Conservation (phyloP, 345 rosid species). For the Pistacia vera region DNA sequence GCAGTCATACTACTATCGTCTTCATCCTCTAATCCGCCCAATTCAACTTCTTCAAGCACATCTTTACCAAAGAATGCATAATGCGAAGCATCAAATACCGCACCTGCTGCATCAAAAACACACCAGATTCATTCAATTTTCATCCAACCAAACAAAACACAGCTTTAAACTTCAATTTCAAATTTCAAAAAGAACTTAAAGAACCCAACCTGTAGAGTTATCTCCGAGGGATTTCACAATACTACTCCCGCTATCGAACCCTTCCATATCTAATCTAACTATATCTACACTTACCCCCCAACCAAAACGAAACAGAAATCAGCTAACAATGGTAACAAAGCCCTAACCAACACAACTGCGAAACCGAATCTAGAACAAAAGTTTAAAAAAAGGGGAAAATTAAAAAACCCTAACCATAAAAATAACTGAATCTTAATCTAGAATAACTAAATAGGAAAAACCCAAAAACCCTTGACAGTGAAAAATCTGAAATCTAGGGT, state of each 20-base stretch:
- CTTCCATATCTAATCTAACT: slow-evolving; percentile 49
- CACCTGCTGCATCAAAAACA: slow-evolving; percentile 37
- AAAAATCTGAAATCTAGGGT: slow-evolving; percentile 15
- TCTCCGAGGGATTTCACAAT: slow-evolving; percentile 45
- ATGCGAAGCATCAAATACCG: slow-evolving; percentile 94
- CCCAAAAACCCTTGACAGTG: slow-evolving; percentile 13
- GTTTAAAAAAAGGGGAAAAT: neutral
- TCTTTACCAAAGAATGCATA: slow-evolving; percentile 96
- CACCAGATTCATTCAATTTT: slow-evolving; percentile 18
- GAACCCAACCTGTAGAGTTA: slow-evolving; percentile 52
- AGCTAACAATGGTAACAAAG: neutral
- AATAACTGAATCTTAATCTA: slow-evolving; percentile 8
- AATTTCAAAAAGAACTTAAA: neutral
- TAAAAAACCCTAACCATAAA: neutral
- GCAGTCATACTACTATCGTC: slow-evolving; percentile 49
- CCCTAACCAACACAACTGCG: neutral
- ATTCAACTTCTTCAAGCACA: slow-evolving; percentile 88
- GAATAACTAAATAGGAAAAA: neutral
- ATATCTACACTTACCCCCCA: slow-evolving; percentile 17
- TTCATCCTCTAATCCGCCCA: slow-evolving; percentile 94
- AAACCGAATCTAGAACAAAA: neutral
- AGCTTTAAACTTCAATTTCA: slow-evolving; percentile 2
- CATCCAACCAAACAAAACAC: neutral
- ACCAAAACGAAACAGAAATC: neutral
- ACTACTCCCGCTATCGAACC: slow-evolving; percentile 42